A percentile compares a stretch with the other conserved stretches of the same genome.
phyloP scores from a whole-genome alignment of 768 basidiomycete genomes.

The Exidia glandulosa region DNA sequence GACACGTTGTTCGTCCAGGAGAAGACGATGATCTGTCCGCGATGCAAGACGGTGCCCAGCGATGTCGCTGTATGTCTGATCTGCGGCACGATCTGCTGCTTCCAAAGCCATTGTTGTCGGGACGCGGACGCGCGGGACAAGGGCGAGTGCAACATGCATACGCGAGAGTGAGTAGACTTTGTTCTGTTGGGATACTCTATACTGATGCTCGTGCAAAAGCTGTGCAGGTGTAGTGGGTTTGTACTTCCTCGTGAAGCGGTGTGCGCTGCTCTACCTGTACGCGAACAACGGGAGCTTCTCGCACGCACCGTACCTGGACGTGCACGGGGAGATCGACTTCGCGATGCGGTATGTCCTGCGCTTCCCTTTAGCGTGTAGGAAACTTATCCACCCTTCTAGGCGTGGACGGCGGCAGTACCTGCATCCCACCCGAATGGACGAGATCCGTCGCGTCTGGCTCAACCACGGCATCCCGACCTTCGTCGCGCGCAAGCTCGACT shows the following conservation, averaged over 20 bases:
- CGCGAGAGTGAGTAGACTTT: conserved; percentile 75
- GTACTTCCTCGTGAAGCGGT: conserved; percentile 87
- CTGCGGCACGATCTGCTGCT: conserved; percentile 79
- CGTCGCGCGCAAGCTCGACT: conserved; percentile 81
- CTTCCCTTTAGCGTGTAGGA: background rate
- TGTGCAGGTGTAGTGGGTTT: conserved; percentile 85
- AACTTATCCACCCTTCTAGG: conserved; percentile 34
- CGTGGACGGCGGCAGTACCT: conserved; percentile 83
- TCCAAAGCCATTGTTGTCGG: conserved; percentile 86
- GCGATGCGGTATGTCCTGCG: conserved; percentile 62
- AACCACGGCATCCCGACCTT: conserved; percentile 81
- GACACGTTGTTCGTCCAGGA: conserved; percentile 74
- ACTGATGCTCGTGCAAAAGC: conserved; percentile 31
- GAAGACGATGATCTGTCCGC: conserved; percentile 58
- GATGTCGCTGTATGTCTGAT: conserved; percentile 88
- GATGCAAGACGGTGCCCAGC: conserved; percentile 67
- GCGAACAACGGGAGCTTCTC: conserved; percentile 82
- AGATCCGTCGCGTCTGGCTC: conserved; percentile 84
- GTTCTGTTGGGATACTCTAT: background rate
- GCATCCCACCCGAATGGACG: conserved; percentile 80
- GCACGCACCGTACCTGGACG: conserved; percentile 84
- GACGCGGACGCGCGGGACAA: conserved; percentile 49
- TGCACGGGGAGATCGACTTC: conserved; percentile 86
- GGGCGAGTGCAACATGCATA: conserved; percentile 95
- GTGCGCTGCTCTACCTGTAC: conserved; percentile 81